Percentiles rank a stretch among this genome's conserved stretches.
phyloP scores from a whole-genome alignment of 345 rosid genomes.

The Gossypium bickii region DNA sequence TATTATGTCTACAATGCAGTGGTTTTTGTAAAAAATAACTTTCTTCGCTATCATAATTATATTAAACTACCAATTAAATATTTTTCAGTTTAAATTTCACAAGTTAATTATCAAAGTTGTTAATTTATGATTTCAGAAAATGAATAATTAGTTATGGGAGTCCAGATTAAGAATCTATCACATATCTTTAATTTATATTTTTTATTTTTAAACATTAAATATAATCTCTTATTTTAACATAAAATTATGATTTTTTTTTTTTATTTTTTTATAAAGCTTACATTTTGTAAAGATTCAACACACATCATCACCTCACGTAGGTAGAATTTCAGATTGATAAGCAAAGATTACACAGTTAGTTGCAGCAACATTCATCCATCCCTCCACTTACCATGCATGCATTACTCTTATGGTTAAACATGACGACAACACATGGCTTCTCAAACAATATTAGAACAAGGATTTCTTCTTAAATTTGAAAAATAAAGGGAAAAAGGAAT shows the following conservation, averaged over 20 bases:
- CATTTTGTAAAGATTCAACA: neutral
- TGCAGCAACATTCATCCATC: neutral
- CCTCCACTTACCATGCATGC: neutral
- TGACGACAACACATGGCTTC: constrained; percentile 2
- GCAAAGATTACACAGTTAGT: neutral
- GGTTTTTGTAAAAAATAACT: neutral
- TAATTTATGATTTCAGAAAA: too few species aligned
- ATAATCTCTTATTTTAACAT: neutral
- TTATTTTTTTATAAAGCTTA: neutral
- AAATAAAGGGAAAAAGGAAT: neutral
- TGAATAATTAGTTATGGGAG: too few species aligned
- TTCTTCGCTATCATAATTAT: neutral
- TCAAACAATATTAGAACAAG: neutral
- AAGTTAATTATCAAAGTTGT: too few species aligned
- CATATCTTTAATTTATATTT: too few species aligned
- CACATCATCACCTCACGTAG: neutral
- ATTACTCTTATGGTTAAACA: too few species aligned
- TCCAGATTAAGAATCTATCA: too few species aligned
- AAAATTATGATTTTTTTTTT: neutral
- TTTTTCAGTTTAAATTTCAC: too few species aligned
- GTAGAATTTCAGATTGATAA: neutral
- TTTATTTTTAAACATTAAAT: too few species aligned
- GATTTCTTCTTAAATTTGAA: neutral
- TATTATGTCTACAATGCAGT: too few species aligned
- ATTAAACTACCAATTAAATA: too few species aligned